These are phyloP conservation scores for Scedosporium aurantiacum DNA, from an alignment of 2,329 filamentous ascomycete species.

Conservation along the genomic window DNA sequence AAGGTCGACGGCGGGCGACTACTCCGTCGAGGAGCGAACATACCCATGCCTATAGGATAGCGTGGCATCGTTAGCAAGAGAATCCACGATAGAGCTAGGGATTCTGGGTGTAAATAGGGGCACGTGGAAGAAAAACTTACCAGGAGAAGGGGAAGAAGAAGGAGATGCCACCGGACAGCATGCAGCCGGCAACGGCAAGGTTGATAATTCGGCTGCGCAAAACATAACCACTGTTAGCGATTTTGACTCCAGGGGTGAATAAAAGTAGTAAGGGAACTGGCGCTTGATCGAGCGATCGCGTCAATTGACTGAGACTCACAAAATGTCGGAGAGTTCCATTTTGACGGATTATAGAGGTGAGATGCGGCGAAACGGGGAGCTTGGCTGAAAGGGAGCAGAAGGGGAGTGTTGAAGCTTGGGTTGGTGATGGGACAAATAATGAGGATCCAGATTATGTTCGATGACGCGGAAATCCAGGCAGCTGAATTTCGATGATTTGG, in stretches of 20 bases:
- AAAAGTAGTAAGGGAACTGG: neutral
- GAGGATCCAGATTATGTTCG: neutral
- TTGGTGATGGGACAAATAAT: neutral
- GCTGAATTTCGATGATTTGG: neutral
- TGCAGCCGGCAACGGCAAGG: slow-evolving; percentile 74
- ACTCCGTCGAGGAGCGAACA: neutral
- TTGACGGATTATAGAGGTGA: slow-evolving; percentile 16
- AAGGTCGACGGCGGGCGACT: neutral
- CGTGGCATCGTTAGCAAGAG: neutral
- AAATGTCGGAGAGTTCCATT: slow-evolving; percentile 89
- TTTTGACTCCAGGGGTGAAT: neutral
- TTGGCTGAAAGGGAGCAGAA: neutral
- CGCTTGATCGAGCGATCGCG: neutral
- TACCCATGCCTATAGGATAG: neutral
- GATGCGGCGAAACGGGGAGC: neutral
- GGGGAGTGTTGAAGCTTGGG: neutral
- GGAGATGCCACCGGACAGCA: slow-evolving; percentile 72
- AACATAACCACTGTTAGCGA: neutral
- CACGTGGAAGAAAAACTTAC: slow-evolving; percentile 31
- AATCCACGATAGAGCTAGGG: neutral
- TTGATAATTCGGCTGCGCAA: slow-evolving; percentile 81
- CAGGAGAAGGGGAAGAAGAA: slow-evolving; percentile 54
- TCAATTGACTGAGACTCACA: slow-evolving; percentile 48
- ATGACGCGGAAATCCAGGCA: neutral
- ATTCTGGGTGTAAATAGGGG: neutral